phyloP scores from a whole-genome alignment of 1,284 basidiomycete genomes.

The Puccinia coronata region DNA sequence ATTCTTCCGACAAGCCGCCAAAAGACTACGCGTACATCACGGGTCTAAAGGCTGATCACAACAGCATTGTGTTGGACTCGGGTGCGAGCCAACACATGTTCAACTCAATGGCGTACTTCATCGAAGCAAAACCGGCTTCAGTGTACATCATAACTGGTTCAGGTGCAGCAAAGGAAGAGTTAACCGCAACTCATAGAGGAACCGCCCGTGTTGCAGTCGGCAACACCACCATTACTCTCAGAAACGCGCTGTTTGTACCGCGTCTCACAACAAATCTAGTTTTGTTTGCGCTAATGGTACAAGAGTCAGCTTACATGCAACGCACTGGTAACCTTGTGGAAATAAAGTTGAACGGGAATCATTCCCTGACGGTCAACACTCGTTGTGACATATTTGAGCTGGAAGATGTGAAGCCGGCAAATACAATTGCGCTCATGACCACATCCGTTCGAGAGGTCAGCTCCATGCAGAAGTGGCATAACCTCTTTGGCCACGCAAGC shows the following conservation, averaged over 20 bases:
- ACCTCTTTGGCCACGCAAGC: background rate
- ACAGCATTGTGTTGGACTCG: background rate
- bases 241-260: background rate
- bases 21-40: too few species aligned
- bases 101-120: background rate
- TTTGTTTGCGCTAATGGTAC: background rate
- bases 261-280: background rate
- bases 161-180: background rate
- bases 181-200: background rate
- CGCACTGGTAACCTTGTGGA: background rate
- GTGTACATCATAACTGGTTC: background rate
- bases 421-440: background rate
- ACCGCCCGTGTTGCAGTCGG: background rate
- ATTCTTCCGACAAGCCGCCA: too few species aligned
- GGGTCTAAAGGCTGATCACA: too few species aligned
- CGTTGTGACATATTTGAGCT: background rate
- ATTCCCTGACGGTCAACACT: background rate
- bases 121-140: background rate
- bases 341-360: too few species aligned
- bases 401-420: background rate
- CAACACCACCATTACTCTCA: background rate
- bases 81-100: slow-evolving; percentile 23
- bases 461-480: background rate
- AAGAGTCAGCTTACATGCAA: background rate
- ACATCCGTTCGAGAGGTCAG: background rate